Base-by-base conservation (phyloP, 1,284 basidiomycete genomes). In the Uromyces viciae-fabae region DNA sequence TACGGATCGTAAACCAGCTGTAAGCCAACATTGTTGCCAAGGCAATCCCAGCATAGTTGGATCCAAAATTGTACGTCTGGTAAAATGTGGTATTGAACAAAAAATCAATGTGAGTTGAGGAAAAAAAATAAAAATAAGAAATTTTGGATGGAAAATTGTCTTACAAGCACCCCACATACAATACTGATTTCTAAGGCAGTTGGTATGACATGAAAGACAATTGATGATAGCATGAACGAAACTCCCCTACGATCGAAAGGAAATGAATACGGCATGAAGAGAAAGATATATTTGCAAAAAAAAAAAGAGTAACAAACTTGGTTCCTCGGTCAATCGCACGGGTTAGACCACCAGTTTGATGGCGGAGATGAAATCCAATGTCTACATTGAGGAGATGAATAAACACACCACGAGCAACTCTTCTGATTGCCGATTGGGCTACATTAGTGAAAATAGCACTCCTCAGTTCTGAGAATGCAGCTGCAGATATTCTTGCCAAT, bases 141-240 rank as follows among this genome's bases (percentile, higher is more conserved):
- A 68, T 58, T 11, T 9, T 36, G n/a, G 42, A 5, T 28, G 46
- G 46, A 49, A 36, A 49, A 54, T 38, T 40, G 15, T 56, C 79
- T 43, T n/a, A 81, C 79, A 11, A 81, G 62, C 7, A 81, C 72
- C 25, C 71, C 71, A 56, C 79, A 81, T 22, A 81, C 79, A n/a
- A 81, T 81, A n/a, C 71, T 56, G 15, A 81, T 81, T 36, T 81
- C 79, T 54, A 81, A 68, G 42, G 79, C 79, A 52, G 79, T 81
- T 43, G 79, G 79, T 4, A 75, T 56, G 31, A 81, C 72, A 68
- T 81, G 79, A 33, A 81, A 81, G 46, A 81, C 79, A 38, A 81
- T 74, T 28, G 79, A 81, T 19, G 71, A 74, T n/a, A 81, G 62
- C 60, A 81, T 75, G 42, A 81, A 81, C 3, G 79, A 81, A 66